Evolutionary conservation across 2,329 filamentous ascomycete genomes (phyloP), one percentile per base, ranked within the genome.

Genomic region (Colletotrichum sp.): DNA sequence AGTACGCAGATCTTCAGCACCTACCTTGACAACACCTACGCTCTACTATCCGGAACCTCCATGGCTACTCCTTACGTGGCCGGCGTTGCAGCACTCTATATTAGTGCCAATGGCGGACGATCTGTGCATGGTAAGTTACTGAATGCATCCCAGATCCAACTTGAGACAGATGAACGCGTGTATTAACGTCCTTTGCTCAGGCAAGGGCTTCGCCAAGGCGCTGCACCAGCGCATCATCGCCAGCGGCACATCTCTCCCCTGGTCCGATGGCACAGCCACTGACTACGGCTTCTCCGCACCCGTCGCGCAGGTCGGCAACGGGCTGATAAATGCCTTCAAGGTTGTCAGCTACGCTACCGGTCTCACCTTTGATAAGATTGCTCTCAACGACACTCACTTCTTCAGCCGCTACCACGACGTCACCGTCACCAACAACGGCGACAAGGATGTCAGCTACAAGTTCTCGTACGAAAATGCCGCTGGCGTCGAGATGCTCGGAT

Each of bases 61-160:
- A 89, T 89, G 88, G 86, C 87, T 5, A 84, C 84, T 28, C 87
- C 87, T 1, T 87, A 87, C 69, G 82, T 88, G 7, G 87, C 87
- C 24, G 87, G 86, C 32, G 81, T 85, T 60, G 83, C 84, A 8
- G 84, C 84, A n/a, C 80, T 86, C 18, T 85, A 83, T 30, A 81
- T 85, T 44, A 78, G 81, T 8, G 79, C 78, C 24, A 76, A 81
- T 62, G 84, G 84, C 10, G 82, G 84, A 8, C 81, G 82, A 8
- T 76, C 75, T 5, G 75, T 78, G 4, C 80, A 85, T 28, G 84
- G 83, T 44, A 78, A 67, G 69, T 34, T 8, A 7, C 24, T 52
- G 10, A 8, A 3, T 59, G 15, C 8, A 28, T 21, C 8, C n/a
- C 3, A 13, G 4, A 32, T 24, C 6, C 6, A 67, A 24, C 16